Base-by-base conservation (phyloP, 1,284 basidiomycete genomes). In the Porodaedalea pini region DNA sequence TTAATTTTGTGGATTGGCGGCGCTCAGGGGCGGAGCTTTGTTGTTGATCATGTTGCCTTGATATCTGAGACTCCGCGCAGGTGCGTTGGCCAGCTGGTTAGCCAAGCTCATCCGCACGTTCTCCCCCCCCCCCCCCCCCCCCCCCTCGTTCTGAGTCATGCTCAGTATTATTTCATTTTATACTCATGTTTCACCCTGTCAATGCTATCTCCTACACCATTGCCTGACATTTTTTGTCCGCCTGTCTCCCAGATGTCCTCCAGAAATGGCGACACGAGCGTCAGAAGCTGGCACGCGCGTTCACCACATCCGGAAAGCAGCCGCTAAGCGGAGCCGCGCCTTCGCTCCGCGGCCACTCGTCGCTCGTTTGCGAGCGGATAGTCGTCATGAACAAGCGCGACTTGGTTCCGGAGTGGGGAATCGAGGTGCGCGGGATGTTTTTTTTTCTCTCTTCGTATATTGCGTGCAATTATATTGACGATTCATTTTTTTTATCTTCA, bases 301-400 rank as follows among this genome's bases (percentile, higher is more conserved):
- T 67, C 63, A 40, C 68, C 70, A 52, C 70, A 71, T 59, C 67
- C 71, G 49, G 62, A 72, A 47, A 70, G 67, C 57, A 66, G 65
- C 29, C 43, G 21, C 59, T 57, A 23, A n/a, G 54, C 34, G 40
- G 60, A 44, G 50, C 57, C 23, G 10, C 40, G 3, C 55, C 54
- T 15, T 49, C 57, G 40, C 49, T 62, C 34, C 56, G 66, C 32
- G 61, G 67, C 36, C 62, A 68, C 57, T 60, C 64, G 23, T 68
- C 68, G 23, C 70, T 71, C 54, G 75, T 83, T 49, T 88, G 89
- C 65, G 88, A 94, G 72, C 88, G 90, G 53, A 80, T 99, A 39
- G 84, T 99, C 41, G 90, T 98, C 4, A 85, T 98, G 66, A 96
- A 93, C 65, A 98, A 98, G 75, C 81, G 88, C 40, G 97, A 99